These are phyloP conservation scores for Litsea cubeba DNA, from an alignment of 164 flowering plant genomes.

Conservation along the genomic window DNA sequence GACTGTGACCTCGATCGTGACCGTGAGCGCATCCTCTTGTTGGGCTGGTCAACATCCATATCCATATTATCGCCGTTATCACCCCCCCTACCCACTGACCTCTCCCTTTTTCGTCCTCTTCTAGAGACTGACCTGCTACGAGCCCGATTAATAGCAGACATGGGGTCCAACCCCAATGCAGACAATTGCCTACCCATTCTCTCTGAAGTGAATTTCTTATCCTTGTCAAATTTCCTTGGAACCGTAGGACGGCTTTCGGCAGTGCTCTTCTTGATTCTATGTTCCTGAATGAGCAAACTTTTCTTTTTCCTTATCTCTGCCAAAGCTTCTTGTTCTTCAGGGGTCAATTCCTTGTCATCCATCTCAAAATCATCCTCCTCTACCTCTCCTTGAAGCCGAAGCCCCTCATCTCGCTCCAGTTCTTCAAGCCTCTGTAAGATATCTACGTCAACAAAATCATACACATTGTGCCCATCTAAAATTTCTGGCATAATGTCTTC, in stretches of 20 bases:
- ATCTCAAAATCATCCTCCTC: conserved; percentile 59
- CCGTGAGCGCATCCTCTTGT: conserved; percentile 49
- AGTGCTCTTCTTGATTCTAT: conserved; percentile 83
- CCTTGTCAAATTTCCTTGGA: conserved; percentile 83
- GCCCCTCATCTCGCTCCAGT: conserved; percentile 70
- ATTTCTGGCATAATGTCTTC: conserved; percentile 82
- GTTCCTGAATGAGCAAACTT: conserved; percentile 66
- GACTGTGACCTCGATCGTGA: conserved; percentile 54
- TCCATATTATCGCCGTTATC: conserved; percentile 35
- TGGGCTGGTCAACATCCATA: conserved; percentile 45
- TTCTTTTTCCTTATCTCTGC: conserved; percentile 78
- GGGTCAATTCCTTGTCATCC: conserved; percentile 55
- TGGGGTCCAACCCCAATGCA: conserved; percentile 64
- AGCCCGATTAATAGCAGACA: conserved; percentile 55
- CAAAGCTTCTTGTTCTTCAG: conserved; percentile 57
- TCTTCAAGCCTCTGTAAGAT: conserved; percentile 69
- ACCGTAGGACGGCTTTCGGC: conserved; percentile 73
- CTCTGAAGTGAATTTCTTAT: conserved; percentile 49
- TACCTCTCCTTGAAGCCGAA: conserved; percentile 42
- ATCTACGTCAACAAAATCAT: conserved; percentile 77
- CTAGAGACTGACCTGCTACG: conserved; percentile 50
- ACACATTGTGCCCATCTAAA: conserved; percentile 86
- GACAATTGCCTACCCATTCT: conserved; percentile 94
- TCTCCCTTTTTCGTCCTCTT: conserved; percentile 73
- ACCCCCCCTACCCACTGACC: conserved; percentile 44